phyloP scores from a whole-genome alignment of 768 basidiomycete genomes.

The Leucogyrophana mollusca region DNA sequence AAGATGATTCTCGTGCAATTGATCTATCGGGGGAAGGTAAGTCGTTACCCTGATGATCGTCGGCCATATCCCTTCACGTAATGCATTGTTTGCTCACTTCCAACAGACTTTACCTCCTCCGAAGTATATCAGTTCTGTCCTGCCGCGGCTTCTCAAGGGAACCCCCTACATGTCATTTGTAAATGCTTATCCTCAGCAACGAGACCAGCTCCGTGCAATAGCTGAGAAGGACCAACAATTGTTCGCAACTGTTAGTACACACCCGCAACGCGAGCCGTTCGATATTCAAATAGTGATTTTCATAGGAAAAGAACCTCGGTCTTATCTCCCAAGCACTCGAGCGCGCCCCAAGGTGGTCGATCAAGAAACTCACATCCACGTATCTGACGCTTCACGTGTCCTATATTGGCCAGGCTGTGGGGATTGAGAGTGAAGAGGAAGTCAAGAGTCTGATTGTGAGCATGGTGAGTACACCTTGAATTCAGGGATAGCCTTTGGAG shows the following conservation, averaged over 20 bases:
- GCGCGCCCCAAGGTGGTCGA: conserved; percentile 72
- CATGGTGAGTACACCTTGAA: conserved; percentile 56
- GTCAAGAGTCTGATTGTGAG: conserved; percentile 60
- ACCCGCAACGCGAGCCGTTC: not conserved
- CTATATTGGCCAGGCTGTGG: conserved; percentile 60
- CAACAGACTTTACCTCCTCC: conserved; percentile 51
- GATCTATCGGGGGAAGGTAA: conserved; percentile 72
- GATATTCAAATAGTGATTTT: not conserved
- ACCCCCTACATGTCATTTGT: conserved; percentile 66
- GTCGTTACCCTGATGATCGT: conserved; percentile 1
- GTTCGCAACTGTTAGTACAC: conserved; percentile 50
- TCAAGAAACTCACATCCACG: conserved; percentile 78
- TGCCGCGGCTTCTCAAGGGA: conserved; percentile 62
- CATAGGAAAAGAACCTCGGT: conserved; percentile 71
- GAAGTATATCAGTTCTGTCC: conserved; percentile 65
- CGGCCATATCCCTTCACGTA: not conserved
- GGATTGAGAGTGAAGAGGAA: conserved; percentile 46
- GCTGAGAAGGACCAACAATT: conserved; percentile 52
- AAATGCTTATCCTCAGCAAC: conserved; percentile 62
- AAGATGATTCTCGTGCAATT: conserved; percentile 79
- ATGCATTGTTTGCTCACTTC: conserved; percentile 14
- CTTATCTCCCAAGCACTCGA: conserved; percentile 65
- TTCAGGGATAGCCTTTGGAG: not conserved
- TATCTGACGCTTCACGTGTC: conserved; percentile 75
- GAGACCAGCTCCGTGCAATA: conserved; percentile 42